These are phyloP conservation scores for Pleurotus eryngii DNA, from an alignment of 768 basidiomycete species.

Conservation along the genomic window DNA sequence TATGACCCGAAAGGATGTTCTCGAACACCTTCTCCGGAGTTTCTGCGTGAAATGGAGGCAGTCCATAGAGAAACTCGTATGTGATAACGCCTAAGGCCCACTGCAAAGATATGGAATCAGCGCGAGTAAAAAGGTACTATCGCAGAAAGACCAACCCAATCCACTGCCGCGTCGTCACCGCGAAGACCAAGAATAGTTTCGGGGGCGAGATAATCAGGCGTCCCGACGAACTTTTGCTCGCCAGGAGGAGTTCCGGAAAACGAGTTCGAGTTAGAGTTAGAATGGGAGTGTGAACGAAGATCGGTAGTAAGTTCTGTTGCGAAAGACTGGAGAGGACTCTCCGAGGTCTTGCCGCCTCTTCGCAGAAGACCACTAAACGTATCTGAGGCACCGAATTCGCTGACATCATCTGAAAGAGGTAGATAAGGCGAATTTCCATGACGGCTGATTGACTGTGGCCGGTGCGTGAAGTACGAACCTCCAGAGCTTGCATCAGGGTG, in stretches of 20 bases:
- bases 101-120: slow-evolving; percentile 37
- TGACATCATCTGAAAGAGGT: slow-evolving; percentile 71
- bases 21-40: slow-evolving; percentile 97
- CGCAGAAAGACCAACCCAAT: slow-evolving; percentile 69
- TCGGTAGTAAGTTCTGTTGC: slow-evolving; percentile 83
- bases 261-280: slow-evolving; percentile 29
- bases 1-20: slow-evolving; percentile 90
- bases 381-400: slow-evolving; percentile 87
- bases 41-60: slow-evolving; percentile 97
- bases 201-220: slow-evolving; percentile 95
- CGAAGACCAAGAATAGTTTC: slow-evolving; percentile 94
- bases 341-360: slow-evolving; percentile 47
- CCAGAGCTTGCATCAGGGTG: slow-evolving; percentile 51
- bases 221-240: slow-evolving; percentile 94
- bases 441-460: slow-evolving; percentile 57
- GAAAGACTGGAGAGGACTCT: slow-evolving; percentile 85
- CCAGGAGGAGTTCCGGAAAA: slow-evolving; percentile 68
- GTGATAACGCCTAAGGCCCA: slow-evolving; percentile 99
- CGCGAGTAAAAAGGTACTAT: slow-evolving; percentile 5
- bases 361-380: slow-evolving; percentile 54
- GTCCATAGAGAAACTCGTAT: slow-evolving; percentile 96
- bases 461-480: slow-evolving; percentile 81
- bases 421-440: slow-evolving; percentile 65
- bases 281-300: slow-evolving; percentile 66
- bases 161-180: slow-evolving; percentile 92